Conservation (phyloP, 202 grass and related monocot species). For the Bolboschoenoplectus hybrid region DNA sequence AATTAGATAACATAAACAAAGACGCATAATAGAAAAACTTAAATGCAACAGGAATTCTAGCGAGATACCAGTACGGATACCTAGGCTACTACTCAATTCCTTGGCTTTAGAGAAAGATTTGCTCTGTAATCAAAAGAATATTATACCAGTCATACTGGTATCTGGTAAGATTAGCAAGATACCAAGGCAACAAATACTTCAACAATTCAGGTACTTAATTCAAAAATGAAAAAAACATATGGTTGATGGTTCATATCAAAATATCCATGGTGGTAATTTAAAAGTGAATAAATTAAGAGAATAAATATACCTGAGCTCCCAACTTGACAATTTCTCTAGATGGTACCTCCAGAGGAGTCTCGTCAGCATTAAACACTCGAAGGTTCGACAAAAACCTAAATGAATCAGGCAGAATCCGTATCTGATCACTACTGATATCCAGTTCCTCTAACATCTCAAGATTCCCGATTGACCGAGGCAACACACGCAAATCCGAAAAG, state of each 20-base stretch:
- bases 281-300: neutral
- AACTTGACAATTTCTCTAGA: constrained; percentile 79
- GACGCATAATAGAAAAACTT: neutral
- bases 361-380: constrained; percentile 72
- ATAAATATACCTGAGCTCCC: constrained; percentile 73
- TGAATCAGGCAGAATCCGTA: constrained; percentile 75
- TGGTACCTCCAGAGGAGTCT: constrained; percentile 90
- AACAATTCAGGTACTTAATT: neutral
- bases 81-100: neutral
- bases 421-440: constrained; percentile 97
- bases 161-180: constrained; percentile 10
- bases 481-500: constrained; percentile 74
- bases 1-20: neutral
- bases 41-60: neutral
- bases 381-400: constrained; percentile 67
- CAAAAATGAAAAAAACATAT: neutral
- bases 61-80: neutral
- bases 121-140: constrained; percentile 33
- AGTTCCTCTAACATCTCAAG: constrained; percentile 93
- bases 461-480: constrained; percentile 87
- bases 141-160: constrained; percentile 6
- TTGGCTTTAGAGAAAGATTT: constrained; percentile 34
- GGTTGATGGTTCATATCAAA: constrained; percentile 10
- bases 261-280: neutral
- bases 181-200: neutral